Conservation (phyloP, 2,329 filamentous ascomycete species). For the Exophiala sideris region DNA sequence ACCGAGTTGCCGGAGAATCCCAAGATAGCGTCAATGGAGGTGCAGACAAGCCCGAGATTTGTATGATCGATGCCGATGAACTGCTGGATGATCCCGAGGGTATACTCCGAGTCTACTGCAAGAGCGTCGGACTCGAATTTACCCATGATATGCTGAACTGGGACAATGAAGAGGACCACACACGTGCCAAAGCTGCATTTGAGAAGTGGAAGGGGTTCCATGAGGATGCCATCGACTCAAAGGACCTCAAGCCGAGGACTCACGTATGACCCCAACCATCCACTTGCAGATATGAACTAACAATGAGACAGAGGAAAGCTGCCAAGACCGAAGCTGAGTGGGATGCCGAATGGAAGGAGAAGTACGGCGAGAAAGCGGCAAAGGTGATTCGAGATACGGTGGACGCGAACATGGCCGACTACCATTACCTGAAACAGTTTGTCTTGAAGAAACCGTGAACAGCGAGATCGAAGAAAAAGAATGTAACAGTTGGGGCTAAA, state of each 20-base stretch:
- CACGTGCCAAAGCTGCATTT: slow-evolving; percentile 69
- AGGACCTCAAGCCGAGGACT: slow-evolving; percentile 62
- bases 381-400: slow-evolving; percentile 58
- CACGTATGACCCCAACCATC: slow-evolving; percentile 36
- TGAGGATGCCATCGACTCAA: slow-evolving; percentile 86
- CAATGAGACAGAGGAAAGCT: slow-evolving; percentile 29
- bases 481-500: not conserved
- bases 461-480: not conserved
- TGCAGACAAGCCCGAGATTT: slow-evolving; percentile 58
- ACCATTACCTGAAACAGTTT: slow-evolving; percentile 64
- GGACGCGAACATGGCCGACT: slow-evolving; percentile 57
- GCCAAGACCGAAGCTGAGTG: slow-evolving; percentile 52
- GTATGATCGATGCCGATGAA: slow-evolving; percentile 90
- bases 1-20: slow-evolving; percentile 51
- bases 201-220: slow-evolving; percentile 98
- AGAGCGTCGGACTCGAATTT: slow-evolving; percentile 74
- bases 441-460: slow-evolving; percentile 49
- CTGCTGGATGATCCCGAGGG: slow-evolving; percentile 78
- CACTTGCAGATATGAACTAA: slow-evolving; percentile 22
- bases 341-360: slow-evolving; percentile 58
- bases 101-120: slow-evolving; percentile 76
- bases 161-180: slow-evolving; percentile 70
- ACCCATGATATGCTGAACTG: slow-evolving; percentile 76
- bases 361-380: slow-evolving; percentile 59
- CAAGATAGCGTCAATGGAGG: slow-evolving; percentile 31